These are phyloP conservation scores for Endocarpon pusillum DNA, from an alignment of 495 filamentous ascomycete species.

Conservation along the genomic window DNA sequence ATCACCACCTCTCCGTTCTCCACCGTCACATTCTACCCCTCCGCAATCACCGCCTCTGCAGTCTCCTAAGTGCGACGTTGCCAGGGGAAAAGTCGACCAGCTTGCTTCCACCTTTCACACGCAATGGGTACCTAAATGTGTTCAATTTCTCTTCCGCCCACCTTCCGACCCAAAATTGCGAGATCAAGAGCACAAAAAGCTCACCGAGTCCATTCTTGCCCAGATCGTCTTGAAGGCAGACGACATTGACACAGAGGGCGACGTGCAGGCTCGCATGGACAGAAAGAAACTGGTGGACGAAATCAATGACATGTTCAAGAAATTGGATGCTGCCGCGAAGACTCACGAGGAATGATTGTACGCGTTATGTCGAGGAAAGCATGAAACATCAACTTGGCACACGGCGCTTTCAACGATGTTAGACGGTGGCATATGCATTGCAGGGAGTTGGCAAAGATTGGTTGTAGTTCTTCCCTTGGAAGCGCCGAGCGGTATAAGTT, in stretches of 20 bases:
- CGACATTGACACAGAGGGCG: slow-evolving; percentile 55
- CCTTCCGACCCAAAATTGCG: slow-evolving; percentile 55
- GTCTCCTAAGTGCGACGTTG: slow-evolving; percentile 19
- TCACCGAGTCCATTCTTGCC: slow-evolving; percentile 69
- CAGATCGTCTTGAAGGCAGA: slow-evolving; percentile 78
- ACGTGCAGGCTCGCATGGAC: slow-evolving; percentile 42
- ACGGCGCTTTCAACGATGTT: too few species aligned
- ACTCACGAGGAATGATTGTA: too few species aligned
- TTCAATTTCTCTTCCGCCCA: slow-evolving; percentile 43
- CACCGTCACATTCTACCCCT: slow-evolving; percentile 10
- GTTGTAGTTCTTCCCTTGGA: too few species aligned
- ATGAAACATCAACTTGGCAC: too few species aligned
- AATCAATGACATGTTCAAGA: slow-evolving; percentile 46
- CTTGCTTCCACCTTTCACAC: slow-evolving; percentile 49
- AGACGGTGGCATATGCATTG: too few species aligned
- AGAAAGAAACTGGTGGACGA: slow-evolving; percentile 63
- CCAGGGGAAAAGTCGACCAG: slow-evolving; percentile 54
- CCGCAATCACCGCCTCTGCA: slow-evolving; percentile 22
- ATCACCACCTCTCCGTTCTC: slow-evolving; percentile 10
- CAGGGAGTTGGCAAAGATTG: too few species aligned
- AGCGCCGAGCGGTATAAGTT: too few species aligned
- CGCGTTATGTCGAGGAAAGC: too few species aligned
- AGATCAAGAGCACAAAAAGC: slow-evolving; percentile 58
- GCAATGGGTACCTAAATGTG: slow-evolving; percentile 48
- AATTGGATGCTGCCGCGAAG: slow-evolving; percentile 34